phyloP scores from a whole-genome alignment of 2,329 filamentous ascomycete genomes.

The Phaeoacremonium minimum region DNA sequence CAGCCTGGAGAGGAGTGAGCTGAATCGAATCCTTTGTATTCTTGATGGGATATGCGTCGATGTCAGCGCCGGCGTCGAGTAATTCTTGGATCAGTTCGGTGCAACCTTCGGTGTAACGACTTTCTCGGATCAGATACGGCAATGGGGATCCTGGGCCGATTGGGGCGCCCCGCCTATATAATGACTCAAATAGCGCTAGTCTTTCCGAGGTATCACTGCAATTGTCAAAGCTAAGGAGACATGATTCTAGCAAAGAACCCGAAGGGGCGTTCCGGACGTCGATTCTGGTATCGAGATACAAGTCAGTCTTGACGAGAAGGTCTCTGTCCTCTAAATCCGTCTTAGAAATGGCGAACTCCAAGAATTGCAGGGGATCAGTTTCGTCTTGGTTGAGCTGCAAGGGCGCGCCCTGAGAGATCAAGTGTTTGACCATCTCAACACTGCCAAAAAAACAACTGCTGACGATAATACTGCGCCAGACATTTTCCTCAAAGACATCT shows the following conservation, averaged over 20 bases:
- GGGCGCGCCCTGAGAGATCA: neutral
- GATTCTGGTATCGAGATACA: neutral
- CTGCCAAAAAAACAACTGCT: neutral
- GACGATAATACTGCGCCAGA: neutral
- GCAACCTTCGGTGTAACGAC: neutral
- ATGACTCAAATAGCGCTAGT: neutral
- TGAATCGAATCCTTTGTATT: neutral
- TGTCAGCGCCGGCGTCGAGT: neutral
- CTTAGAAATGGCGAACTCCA: neutral
- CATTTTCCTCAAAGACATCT: too few species aligned
- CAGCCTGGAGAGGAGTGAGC: slow-evolving; percentile 1
- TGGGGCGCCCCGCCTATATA: neutral
- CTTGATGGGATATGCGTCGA: neutral
- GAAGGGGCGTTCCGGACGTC: neutral
- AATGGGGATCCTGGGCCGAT: neutral
- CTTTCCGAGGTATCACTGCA: neutral
- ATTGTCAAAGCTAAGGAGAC: neutral
- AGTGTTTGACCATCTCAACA: neutral
- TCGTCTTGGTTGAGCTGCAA: neutral
- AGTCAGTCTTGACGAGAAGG: neutral
- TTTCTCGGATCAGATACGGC: neutral
- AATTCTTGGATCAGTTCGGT: neutral
- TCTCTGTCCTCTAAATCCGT: neutral
- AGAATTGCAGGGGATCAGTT: neutral
- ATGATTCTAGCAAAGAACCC: neutral